Percentiles rank a stretch among this genome's conserved stretches.
phyloP scores from a whole-genome alignment of 345 rosid genomes.

The Moricandia arvensis region DNA sequence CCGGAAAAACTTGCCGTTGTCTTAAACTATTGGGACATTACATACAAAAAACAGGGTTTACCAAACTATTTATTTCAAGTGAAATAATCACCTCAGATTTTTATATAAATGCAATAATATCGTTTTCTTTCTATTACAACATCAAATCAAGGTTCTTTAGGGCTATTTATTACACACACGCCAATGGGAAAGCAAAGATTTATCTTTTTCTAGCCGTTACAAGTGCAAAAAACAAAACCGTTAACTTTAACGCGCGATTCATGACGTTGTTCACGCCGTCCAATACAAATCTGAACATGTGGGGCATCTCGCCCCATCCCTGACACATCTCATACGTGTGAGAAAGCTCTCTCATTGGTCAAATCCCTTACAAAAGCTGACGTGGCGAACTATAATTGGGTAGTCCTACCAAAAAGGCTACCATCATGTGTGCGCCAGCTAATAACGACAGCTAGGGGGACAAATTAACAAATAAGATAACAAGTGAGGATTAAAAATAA shows the following conservation, averaged over 20 bases:
- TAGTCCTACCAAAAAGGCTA: background rate
- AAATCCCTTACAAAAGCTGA: slow-evolving; percentile 2
- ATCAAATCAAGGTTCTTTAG: background rate
- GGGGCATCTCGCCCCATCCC: slow-evolving; percentile 14
- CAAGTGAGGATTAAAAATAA: background rate
- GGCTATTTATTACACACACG: background rate
- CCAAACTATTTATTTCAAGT: background rate
- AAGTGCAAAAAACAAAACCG: background rate
- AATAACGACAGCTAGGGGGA: slow-evolving; percentile 26
- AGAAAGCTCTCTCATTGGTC: slow-evolving; percentile 9
- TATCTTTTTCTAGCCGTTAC: slow-evolving; percentile 27
- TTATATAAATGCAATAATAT: background rate
- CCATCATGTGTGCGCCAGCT: slow-evolving; percentile 37
- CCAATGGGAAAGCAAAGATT: background rate
- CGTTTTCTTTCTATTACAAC: background rate
- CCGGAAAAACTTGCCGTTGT: background rate
- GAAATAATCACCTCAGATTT: background rate
- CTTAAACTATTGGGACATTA: background rate
- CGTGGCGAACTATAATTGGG: slow-evolving; percentile 24
- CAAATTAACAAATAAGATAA: slow-evolving; percentile 5
- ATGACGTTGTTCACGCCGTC: slow-evolving; percentile 28
- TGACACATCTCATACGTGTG: slow-evolving; percentile 23
- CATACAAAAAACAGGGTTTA: background rate
- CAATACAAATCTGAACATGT: slow-evolving; percentile 28
- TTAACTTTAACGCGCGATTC: slow-evolving; percentile 8